Conservation (phyloP, 2,329 filamentous ascomycete genomes). For the Ilyonectria mors-panacis region DNA sequence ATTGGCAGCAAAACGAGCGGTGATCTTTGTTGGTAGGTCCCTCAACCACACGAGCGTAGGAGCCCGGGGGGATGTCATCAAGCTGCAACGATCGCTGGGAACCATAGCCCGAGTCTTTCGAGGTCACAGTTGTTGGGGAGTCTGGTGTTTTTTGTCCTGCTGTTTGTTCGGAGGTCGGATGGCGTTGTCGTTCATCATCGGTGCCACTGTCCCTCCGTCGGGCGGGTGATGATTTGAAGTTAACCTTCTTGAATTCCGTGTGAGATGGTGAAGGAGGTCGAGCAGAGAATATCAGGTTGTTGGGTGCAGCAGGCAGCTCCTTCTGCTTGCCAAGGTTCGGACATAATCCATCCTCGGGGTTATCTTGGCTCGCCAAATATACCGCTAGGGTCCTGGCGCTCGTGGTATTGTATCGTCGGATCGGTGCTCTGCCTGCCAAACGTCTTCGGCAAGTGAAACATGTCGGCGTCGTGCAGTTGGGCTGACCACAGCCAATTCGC, state of each 20-base stretch:
- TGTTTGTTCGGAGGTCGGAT: constrained; percentile 15
- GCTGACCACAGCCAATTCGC: constrained; percentile 82
- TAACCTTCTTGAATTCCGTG: constrained; percentile 37
- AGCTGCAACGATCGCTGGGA: not conserved
- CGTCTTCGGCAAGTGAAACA: constrained; percentile 85
- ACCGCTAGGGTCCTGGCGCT: constrained; percentile 87
- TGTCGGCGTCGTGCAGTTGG: constrained; percentile 79
- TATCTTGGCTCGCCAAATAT: constrained; percentile 84
- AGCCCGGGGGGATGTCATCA: not conserved
- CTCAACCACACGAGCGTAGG: constrained; percentile 60
- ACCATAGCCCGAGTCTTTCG: constrained; percentile 4
- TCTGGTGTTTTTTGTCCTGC: not conserved
- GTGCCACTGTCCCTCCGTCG: constrained; percentile 23
- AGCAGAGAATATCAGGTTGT: constrained; percentile 62
- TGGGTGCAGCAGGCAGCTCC: constrained; percentile 61
- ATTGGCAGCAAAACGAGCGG: constrained; percentile 74
- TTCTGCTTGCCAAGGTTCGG: constrained; percentile 61
- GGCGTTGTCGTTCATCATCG: constrained; percentile 17
- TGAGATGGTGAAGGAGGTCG: constrained; percentile 40
- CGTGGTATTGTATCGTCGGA: constrained; percentile 84
- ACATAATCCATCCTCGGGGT: constrained; percentile 81
- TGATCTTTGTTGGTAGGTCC: constrained; percentile 68
- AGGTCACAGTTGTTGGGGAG: not conserved
- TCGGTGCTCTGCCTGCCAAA: constrained; percentile 75
- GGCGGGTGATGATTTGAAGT: constrained; percentile 11